Conservation (phyloP, 768 basidiomycete species). For the Omphalotus guepiniiformis region DNA sequence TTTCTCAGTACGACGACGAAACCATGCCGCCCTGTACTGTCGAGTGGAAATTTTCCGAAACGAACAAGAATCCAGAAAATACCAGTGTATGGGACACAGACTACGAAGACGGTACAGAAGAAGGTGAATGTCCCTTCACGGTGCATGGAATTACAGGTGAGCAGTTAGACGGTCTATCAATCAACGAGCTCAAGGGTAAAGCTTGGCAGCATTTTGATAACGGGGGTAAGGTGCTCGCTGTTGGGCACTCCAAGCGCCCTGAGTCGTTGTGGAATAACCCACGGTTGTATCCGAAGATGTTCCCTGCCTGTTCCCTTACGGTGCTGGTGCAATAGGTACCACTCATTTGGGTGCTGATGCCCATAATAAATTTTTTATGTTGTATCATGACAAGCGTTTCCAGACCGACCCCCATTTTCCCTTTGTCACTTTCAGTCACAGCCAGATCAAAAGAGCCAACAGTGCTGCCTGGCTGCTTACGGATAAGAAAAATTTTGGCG, state of each 20-base stretch:
- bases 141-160: constrained; percentile 23
- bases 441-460: constrained; percentile 25
- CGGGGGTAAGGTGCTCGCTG: constrained; percentile 21
- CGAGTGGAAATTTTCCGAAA: constrained; percentile 9
- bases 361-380: constrained; percentile 27
- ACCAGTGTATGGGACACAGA: constrained; percentile 22
- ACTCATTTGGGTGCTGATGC: constrained; percentile 15
- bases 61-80: constrained; percentile 20
- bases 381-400: constrained; percentile 38
- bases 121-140: constrained; percentile 21
- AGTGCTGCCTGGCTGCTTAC: not conserved
- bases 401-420: constrained; percentile 33
- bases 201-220: constrained; percentile 25
- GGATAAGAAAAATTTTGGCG: not conserved
- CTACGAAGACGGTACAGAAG: constrained; percentile 16
- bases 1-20: constrained; percentile 18
- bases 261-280: constrained; percentile 31
- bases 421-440: constrained; percentile 31
- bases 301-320: constrained; percentile 41
- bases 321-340: constrained; percentile 31
- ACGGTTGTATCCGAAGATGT: constrained; percentile 30
- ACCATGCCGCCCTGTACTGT: constrained; percentile 19
- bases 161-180: constrained; percentile 9
- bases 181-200: constrained; percentile 14
- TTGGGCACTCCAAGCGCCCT: constrained; percentile 23